Percentiles rank a stretch among this genome's conserved stretches.
These are phyloP conservation scores for Aspergillus viridinutans DNA, from an alignment of 2,329 filamentous ascomycete species.

Conservation along the genomic window DNA sequence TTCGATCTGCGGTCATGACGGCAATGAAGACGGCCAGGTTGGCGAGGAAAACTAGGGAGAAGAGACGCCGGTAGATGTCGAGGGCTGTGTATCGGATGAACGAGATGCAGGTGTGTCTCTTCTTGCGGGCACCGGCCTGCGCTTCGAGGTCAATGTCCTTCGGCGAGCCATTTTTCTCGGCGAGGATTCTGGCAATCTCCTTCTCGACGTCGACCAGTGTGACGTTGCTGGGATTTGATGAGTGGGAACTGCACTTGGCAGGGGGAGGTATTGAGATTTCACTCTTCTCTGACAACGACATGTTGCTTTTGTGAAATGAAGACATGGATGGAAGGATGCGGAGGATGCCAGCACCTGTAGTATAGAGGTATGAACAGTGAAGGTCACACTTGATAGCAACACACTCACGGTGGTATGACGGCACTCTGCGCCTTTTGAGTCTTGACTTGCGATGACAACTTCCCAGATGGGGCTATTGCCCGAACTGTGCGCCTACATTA, in stretches of 20 bases:
- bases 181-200: constrained; percentile 8
- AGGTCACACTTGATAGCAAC: not conserved
- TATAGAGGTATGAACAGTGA: not conserved
- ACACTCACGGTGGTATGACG: not conserved
- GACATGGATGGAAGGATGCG: not conserved
- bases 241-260: constrained; percentile 11
- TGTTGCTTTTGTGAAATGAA: constrained; percentile 3
- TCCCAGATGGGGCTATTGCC: constrained; percentile 11
- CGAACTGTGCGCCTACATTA: constrained; percentile 14
- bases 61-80: constrained; percentile 42
- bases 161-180: constrained; percentile 9
- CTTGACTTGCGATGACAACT: constrained; percentile 14
- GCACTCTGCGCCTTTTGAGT: constrained; percentile 16
- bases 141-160: constrained; percentile 27
- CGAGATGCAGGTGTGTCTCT: constrained; percentile 23
- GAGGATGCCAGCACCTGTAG: constrained; percentile 2
- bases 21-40: constrained; percentile 38
- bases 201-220: constrained; percentile 19
- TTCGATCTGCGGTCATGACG: constrained; percentile 33
- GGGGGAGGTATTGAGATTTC: constrained; percentile 14
- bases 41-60: constrained; percentile 37
- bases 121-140: constrained; percentile 14
- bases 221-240: constrained; percentile 13
- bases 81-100: constrained; percentile 35
- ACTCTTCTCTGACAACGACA: constrained; percentile 13